Percentiles rank a stretch among this genome's conserved stretches.
Conservation (phyloP, 1,284 basidiomycete genomes). For the Pterula multifida region DNA sequence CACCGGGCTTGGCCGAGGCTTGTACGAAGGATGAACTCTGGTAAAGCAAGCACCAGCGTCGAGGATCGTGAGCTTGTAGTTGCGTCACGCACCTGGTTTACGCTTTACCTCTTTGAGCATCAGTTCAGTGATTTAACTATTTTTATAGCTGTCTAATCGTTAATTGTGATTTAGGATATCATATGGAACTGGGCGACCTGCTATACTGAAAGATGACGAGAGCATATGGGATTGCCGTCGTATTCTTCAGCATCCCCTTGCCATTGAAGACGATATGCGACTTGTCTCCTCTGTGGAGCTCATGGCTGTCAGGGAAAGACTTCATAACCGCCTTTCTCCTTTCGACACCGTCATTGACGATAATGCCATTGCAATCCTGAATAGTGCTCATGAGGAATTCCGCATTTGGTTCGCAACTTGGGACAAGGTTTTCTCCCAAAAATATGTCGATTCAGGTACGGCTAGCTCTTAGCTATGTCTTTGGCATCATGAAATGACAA, state of each 20-base stretch:
- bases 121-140: conserved; percentile 49
- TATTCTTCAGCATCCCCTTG: conserved; percentile 77
- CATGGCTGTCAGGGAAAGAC: conserved; percentile 68
- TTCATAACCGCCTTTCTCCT: conserved; percentile 59
- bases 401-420: conserved; percentile 62
- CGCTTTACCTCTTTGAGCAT: conserved; percentile 84
- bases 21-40: conserved; percentile 57
- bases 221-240: conserved; percentile 73
- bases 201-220: conserved; percentile 85
- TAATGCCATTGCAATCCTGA: conserved; percentile 50
- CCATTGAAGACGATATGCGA: conserved; percentile 87
- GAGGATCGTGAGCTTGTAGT: conserved; percentile 75
- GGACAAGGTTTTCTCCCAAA: conserved; percentile 70
- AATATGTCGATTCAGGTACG: conserved; percentile 70
- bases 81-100: conserved; percentile 80
- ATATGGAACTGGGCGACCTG: conserved; percentile 85
- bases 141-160: too few species aligned
- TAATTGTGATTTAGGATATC: conserved; percentile 79
- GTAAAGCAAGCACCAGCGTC: conserved; percentile 40
- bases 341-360: conserved; percentile 59
- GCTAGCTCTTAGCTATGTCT: conserved; percentile 7
- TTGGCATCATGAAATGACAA: conserved; percentile 4
- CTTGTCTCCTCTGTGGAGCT: conserved; percentile 88
- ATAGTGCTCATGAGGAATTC: conserved; percentile 56
- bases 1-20: conserved; percentile 83